These are phyloP conservation scores for Verticillium dahliae DNA, from an alignment of 2,329 filamentous ascomycete genomes.

Conservation along the genomic window DNA sequence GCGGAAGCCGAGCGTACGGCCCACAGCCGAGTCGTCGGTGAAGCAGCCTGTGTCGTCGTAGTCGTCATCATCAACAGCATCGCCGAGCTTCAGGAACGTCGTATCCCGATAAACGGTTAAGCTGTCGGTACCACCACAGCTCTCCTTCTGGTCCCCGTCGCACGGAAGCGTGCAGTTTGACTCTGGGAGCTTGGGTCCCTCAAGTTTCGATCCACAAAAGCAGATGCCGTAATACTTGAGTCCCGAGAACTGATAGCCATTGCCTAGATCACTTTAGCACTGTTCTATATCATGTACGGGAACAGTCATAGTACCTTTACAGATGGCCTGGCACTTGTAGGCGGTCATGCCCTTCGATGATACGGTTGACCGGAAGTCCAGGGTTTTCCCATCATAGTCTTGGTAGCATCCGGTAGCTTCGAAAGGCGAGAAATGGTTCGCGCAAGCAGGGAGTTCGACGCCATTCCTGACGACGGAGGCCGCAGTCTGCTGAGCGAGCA, in stretches of 20 bases:
- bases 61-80: conserved; percentile 36
- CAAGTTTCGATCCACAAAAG: conserved; percentile 44
- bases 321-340: conserved; percentile 38
- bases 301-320: conserved; percentile 30
- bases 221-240: conserved; percentile 45
- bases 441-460: conserved; percentile 21
- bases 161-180: conserved; percentile 53
- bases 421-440: conserved; percentile 37
- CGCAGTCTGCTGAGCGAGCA: not conserved
- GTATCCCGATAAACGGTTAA: conserved; percentile 44
- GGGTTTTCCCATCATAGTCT: conserved; percentile 25
- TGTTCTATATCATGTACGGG: not conserved
- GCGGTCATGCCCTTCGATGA: conserved; percentile 35
- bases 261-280: conserved; percentile 22
- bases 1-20: conserved; percentile 38
- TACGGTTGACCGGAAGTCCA: conserved; percentile 33
- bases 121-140: conserved; percentile 38
- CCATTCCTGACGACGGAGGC: not conserved
- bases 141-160: conserved; percentile 34
- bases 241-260: conserved; percentile 43
- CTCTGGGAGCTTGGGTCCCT: conserved; percentile 42
- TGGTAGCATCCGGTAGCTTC: conserved; percentile 39
- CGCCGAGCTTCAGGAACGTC: conserved; percentile 30
- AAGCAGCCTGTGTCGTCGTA: conserved; percentile 61
- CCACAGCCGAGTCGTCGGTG: conserved; percentile 32